Conservation (phyloP, 345 rosid genomes). For the Rubroshorea leprosula region DNA sequence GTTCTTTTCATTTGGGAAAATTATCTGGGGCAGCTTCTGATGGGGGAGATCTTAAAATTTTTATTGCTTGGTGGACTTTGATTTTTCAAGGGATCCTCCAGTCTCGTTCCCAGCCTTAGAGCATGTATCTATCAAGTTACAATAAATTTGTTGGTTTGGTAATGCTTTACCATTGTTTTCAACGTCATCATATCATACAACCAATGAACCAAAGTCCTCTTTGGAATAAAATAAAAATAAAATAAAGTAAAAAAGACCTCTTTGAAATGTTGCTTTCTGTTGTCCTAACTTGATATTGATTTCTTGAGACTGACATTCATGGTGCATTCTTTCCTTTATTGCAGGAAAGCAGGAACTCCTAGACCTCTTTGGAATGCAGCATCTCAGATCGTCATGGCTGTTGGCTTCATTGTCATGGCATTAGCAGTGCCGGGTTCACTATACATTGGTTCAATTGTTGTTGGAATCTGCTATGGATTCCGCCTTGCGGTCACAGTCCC, state of each 20-base stretch:
- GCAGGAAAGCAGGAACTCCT: conserved; percentile 79
- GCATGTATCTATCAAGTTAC: not conserved
- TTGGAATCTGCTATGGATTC: conserved; percentile 86
- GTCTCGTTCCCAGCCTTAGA: not conserved
- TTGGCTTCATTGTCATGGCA: conserved; percentile 76
- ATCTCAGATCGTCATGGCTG: conserved; percentile 79
- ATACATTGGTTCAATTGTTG: conserved; percentile 75
- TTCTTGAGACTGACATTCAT: not conserved
- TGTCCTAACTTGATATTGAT: too few species aligned
- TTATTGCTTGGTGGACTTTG: not conserved
- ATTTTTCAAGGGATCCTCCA: not conserved
- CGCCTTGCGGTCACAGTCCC: conserved; percentile 90
- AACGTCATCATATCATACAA: not conserved
- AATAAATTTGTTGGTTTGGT: too few species aligned
- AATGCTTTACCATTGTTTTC: not conserved
- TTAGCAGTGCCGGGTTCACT: conserved; percentile 72
- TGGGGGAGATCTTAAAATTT: not conserved
- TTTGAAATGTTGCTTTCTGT: not conserved
- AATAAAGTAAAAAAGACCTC: too few species aligned
- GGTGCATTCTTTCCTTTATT: not conserved
- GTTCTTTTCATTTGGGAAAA: not conserved
- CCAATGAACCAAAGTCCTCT: not conserved
- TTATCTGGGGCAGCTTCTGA: not conserved
- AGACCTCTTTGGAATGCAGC: conserved; percentile 96
- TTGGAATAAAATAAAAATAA: too few species aligned